Conservation (phyloP, 2,329 filamentous ascomycete genomes). For the Xylariaceae sp. region DNA sequence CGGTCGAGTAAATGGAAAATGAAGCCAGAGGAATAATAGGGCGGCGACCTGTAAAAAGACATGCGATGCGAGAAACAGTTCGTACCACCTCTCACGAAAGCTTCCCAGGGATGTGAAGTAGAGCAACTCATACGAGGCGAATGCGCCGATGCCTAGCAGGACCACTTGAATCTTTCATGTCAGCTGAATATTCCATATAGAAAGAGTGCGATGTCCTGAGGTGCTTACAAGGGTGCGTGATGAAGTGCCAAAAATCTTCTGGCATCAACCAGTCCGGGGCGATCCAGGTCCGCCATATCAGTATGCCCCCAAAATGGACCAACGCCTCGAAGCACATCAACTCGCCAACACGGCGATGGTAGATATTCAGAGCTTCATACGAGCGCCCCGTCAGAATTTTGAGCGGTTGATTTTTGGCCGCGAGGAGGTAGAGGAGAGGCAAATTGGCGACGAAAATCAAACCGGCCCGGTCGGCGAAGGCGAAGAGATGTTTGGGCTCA, state of each 20-base stretch:
- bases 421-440: slow-evolving; percentile 56
- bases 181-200: too few relatives aligned
- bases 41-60: slow-evolving; percentile 53
- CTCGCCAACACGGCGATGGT: slow-evolving; percentile 61
- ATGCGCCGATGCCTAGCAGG: slow-evolving; percentile 50
- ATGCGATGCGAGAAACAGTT: slow-evolving; percentile 58
- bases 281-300: slow-evolving; percentile 51
- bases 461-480: slow-evolving; percentile 55
- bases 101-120: slow-evolving; percentile 58
- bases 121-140: slow-evolving; percentile 56
- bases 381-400: slow-evolving; percentile 58
- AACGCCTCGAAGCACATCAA: slow-evolving; percentile 56
- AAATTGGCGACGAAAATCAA: slow-evolving; percentile 48
- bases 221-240: slow-evolving; percentile 47
- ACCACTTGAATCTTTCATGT: too few relatives aligned
- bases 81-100: slow-evolving; percentile 59
- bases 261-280: slow-evolving; percentile 42
- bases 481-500: slow-evolving; percentile 47
- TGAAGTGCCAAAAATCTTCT: slow-evolving; percentile 42
- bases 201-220: too few relatives aligned
- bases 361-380: slow-evolving; percentile 63
- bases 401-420: slow-evolving; percentile 64
- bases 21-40: slow-evolving; percentile 55
- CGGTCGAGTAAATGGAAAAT: slow-evolving; percentile 48
- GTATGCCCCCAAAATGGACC: slow-evolving; percentile 53